Percentiles rank a stretch among this genome's conserved stretches.
These are phyloP conservation scores for Hysterium pulicare DNA, from an alignment of 2,329 filamentous ascomycete species.

Conservation along the genomic window DNA sequence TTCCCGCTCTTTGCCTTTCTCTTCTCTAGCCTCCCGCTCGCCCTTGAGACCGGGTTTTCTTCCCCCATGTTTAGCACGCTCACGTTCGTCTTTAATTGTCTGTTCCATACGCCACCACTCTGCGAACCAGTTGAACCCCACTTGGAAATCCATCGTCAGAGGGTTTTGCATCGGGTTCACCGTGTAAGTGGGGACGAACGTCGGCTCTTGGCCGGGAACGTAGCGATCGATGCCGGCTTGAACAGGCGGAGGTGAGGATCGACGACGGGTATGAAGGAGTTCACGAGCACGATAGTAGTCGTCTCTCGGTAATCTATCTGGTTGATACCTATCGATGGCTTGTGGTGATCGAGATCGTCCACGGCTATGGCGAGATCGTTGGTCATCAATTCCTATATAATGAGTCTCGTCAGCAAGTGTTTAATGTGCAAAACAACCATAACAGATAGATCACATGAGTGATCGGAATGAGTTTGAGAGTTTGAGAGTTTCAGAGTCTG, in stretches of 20 bases:
- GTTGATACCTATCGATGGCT: constrained; percentile 73
- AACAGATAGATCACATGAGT: not conserved
- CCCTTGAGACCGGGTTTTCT: constrained; percentile 63
- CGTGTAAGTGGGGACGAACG: constrained; percentile 48
- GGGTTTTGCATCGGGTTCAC: constrained; percentile 71
- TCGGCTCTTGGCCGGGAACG: constrained; percentile 68
- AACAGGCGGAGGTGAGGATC: constrained; percentile 56
- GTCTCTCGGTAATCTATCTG: constrained; percentile 62
- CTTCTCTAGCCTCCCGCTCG: constrained; percentile 65
- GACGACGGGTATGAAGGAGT: constrained; percentile 47
- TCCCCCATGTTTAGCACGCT: constrained; percentile 66
- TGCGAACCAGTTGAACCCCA: constrained; percentile 80
- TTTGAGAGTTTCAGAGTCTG: not conserved
- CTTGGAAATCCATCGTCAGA: constrained; percentile 70
- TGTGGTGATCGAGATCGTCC: constrained; percentile 68
- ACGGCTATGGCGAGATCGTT: constrained; percentile 34
- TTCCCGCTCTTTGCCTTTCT: constrained; percentile 73
- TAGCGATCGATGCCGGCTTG: constrained; percentile 79
- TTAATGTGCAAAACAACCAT: not conserved
- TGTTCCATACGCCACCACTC: constrained; percentile 86
- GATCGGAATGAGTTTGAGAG: not conserved
- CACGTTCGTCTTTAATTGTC: constrained; percentile 77
- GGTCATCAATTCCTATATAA: constrained; percentile 22
- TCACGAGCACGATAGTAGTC: constrained; percentile 61
- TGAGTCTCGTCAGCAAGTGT: not conserved